phyloP scores from a whole-genome alignment of 2,329 filamentous ascomycete genomes.

The Laburnicola sp. region DNA sequence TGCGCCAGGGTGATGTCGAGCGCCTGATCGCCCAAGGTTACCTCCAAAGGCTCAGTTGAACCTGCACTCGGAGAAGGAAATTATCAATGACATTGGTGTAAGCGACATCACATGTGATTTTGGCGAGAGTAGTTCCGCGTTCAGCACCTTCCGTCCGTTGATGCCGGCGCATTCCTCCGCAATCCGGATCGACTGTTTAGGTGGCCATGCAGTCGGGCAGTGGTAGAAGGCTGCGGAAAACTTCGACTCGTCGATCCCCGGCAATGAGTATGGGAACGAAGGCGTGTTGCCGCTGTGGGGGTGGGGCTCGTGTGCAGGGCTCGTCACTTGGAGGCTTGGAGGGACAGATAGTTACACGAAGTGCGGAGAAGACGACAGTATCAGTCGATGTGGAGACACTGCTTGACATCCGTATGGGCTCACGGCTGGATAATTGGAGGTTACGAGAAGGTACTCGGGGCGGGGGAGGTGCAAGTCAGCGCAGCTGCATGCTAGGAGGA shows the following conservation, averaged over 20 bases:
- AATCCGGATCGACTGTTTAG: no score
- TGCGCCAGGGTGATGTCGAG: slow-evolving; percentile 93
- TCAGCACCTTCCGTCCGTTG: neutral
- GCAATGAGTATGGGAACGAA: no score
- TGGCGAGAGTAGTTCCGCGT: neutral
- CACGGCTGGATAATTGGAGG: no score
- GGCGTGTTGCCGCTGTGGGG: neutral
- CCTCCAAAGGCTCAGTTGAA: slow-evolving; percentile 82
- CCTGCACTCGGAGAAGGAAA: neutral
- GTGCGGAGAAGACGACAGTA: neutral
- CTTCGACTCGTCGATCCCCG: no score
- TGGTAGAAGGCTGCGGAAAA: no score
- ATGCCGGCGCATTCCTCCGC: no score
- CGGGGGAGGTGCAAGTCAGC: no score
- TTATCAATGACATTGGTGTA: neutral
- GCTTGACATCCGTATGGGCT: no score
- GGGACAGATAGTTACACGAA: neutral
- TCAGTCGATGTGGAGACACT: no score
- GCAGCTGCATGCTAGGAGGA: no score
- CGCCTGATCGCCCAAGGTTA: slow-evolving; percentile 92
- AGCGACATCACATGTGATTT: neutral
- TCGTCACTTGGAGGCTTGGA: neutral
- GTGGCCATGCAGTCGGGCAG: no score
- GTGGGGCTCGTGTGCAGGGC: neutral
- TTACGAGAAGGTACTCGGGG: no score